These are phyloP conservation scores for Nicotiana tomentosiformis DNA, from an alignment of 257 asterid genomes.

Conservation along the genomic window DNA sequence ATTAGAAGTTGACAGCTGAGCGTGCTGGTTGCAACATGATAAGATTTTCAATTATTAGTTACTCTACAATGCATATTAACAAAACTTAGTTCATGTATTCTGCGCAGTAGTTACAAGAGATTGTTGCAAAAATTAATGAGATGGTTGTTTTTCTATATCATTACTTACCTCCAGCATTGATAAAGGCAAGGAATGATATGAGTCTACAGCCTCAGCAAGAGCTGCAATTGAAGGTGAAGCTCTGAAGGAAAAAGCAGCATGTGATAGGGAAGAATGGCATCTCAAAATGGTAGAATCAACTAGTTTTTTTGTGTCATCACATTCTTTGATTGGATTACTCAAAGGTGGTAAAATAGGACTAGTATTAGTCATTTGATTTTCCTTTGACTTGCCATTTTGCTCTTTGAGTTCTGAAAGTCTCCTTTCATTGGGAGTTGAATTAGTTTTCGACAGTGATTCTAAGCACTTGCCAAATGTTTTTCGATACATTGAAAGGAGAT, in stretches of 20 bases:
- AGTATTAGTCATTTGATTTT: conserved; percentile 16
- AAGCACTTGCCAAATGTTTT: conserved; percentile 36
- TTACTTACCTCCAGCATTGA: conserved; percentile 73
- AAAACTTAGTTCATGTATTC: not conserved
- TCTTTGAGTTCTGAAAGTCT: conserved; percentile 19
- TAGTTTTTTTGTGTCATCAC: conserved; percentile 35
- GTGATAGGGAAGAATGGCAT: conserved; percentile 82
- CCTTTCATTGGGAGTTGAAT: not conserved
- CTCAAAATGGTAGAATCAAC: conserved; percentile 52
- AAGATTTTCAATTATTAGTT: not conserved
- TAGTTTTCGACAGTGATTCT: conserved; percentile 17
- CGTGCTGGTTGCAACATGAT: conserved; percentile 35
- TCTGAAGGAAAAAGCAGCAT: conserved; percentile 55
- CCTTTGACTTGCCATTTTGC: conserved; percentile 16
- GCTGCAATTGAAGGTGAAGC: conserved; percentile 41
- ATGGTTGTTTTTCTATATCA: not conserved
- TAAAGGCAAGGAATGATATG: conserved; percentile 75
- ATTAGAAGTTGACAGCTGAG: conserved; percentile 29
- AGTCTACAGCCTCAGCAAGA: conserved; percentile 41
- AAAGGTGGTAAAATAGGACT: conserved; percentile 13
- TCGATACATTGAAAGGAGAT: conserved; percentile 70
- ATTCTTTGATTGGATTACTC: conserved; percentile 7
- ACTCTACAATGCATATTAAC: not conserved
- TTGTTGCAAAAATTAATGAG: not conserved
- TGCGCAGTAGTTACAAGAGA: no score